Percentiles rank a stretch among this genome's conserved stretches.
These are phyloP conservation scores for Aspergillus texensis DNA, from an alignment of 2,329 filamentous ascomycete species.

Conservation along the genomic window DNA sequence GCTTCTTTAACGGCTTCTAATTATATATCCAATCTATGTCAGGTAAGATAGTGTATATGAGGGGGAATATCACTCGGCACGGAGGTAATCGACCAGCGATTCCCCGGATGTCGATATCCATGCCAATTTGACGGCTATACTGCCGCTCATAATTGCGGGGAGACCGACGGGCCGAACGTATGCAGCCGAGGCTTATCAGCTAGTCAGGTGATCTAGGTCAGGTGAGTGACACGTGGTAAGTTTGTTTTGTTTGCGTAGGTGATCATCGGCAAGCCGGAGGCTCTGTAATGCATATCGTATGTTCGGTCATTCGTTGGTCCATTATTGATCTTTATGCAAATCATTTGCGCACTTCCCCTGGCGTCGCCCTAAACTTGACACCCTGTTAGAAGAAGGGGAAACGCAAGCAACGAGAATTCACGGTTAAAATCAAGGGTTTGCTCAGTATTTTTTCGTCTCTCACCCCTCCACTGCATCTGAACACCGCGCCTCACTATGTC, in stretches of 20 bases:
- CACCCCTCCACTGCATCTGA: not conserved
- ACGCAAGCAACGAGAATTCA: not conserved
- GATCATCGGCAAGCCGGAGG: slow-evolving; percentile 11
- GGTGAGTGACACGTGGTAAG: slow-evolving; percentile 13
- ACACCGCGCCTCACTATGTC: slow-evolving; percentile 34
- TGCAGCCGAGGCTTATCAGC: slow-evolving; percentile 17
- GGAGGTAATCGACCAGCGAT: not conserved
- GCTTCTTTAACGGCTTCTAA: not conserved
- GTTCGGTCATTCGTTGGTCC: slow-evolving; percentile 9
- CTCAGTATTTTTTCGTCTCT: not conserved
- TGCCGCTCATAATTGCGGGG: slow-evolving; percentile 3
- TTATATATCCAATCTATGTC: not conserved
- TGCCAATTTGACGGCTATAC: slow-evolving; percentile 1
- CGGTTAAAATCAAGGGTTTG: not conserved
- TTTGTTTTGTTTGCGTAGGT: slow-evolving; percentile 17
- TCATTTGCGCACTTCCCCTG: not conserved
- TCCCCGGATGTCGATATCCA: not conserved
- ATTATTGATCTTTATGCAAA: not conserved
- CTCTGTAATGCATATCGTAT: slow-evolving; percentile 16
- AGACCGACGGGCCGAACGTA: slow-evolving; percentile 19
- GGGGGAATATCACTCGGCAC: not conserved
- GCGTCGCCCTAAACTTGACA: not conserved
- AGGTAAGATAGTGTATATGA: not conserved
- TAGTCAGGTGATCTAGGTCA: slow-evolving; percentile 16
- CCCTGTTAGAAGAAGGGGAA: not conserved